Conservation (phyloP, 192 early-diverging fungal species). For the Coemansia sp. region DNA sequence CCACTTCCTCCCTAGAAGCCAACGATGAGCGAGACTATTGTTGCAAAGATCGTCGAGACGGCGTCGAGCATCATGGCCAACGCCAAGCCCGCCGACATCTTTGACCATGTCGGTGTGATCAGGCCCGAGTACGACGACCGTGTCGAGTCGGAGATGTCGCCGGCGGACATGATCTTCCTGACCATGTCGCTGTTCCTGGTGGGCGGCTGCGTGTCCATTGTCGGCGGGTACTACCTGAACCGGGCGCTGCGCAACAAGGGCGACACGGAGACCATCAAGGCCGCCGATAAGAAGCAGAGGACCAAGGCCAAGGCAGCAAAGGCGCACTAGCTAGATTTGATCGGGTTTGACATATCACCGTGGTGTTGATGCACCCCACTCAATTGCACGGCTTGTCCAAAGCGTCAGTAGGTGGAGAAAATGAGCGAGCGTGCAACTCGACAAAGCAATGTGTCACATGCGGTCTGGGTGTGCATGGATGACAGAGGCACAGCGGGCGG, state of each 20-base stretch:
- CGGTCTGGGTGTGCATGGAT: too few relatives aligned
- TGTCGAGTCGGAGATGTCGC: constrained; percentile 46
- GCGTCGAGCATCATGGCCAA: constrained; percentile 32
- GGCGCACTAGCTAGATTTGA: background rate
- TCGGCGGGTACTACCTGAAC: constrained; percentile 48
- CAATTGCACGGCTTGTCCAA: background rate
- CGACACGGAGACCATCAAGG: constrained; percentile 24
- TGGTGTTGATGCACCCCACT: background rate
- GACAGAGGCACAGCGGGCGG: too few relatives aligned
- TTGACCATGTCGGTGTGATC: constrained; percentile 44
- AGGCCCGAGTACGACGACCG: constrained; percentile 45
- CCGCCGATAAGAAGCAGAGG: constrained; percentile 14
- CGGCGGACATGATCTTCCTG: constrained; percentile 47
- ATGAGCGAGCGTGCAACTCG: too few relatives aligned
- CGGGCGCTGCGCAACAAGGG: constrained; percentile 36
- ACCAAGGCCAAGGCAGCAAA: constrained; percentile 7
- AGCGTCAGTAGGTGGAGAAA: too few relatives aligned
- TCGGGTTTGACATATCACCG: background rate
- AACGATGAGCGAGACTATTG: constrained; percentile 38
- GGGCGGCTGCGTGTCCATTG: constrained; percentile 45
- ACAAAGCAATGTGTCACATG: too few relatives aligned
- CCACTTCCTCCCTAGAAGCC: background rate
- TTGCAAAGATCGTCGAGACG: constrained; percentile 23
- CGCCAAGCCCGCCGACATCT: constrained; percentile 28
- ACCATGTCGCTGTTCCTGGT: constrained; percentile 50